These are phyloP conservation scores for Periconia sp. DNA, from an alignment of 2,329 filamentous ascomycete species.

Conservation along the genomic window DNA sequence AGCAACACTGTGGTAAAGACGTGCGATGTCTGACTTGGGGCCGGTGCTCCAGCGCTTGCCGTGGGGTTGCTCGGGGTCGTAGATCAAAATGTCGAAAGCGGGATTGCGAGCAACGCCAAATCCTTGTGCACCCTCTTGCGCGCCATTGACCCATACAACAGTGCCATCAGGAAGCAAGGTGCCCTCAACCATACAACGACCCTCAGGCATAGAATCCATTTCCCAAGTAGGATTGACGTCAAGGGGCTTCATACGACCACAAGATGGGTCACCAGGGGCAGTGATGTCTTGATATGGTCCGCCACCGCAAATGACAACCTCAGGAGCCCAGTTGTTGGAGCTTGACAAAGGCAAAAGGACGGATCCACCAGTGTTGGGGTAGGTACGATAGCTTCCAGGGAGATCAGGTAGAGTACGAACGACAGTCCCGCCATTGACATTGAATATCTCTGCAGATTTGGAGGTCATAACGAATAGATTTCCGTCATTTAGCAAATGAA, in stretches of 20 bases:
- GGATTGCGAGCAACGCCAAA: conserved; percentile 60
- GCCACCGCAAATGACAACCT: conserved; percentile 61
- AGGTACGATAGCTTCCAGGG: conserved; percentile 59
- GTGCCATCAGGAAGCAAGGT: conserved; percentile 63
- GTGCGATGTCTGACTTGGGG: conserved; percentile 46
- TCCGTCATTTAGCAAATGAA: conserved; percentile 61
- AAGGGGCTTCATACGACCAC: conserved; percentile 59
- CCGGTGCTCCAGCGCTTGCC: conserved; percentile 55
- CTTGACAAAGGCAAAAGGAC: conserved; percentile 58
- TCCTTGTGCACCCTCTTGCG: conserved; percentile 60
- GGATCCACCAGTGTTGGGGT: conserved; percentile 62
- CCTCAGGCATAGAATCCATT: conserved; percentile 61
- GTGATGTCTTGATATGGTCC: conserved; percentile 62
- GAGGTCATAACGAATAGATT: conserved; percentile 59
- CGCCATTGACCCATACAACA: conserved; percentile 64
- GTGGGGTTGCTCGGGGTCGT: conserved; percentile 55
- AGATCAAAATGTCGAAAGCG: conserved; percentile 59
- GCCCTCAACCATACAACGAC: conserved; percentile 63
- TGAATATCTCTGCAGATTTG: conserved; percentile 60
- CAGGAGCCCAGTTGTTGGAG: conserved; percentile 55
- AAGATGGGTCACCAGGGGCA: conserved; percentile 61
- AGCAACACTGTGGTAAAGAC: conserved; percentile 63
- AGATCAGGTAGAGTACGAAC: conserved; percentile 55
- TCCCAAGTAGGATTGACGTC: conserved; percentile 54
- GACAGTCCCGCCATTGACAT: conserved; percentile 49